Conservation (phyloP, 2,329 filamentous ascomycete species). For the Neonectria sp. region DNA sequence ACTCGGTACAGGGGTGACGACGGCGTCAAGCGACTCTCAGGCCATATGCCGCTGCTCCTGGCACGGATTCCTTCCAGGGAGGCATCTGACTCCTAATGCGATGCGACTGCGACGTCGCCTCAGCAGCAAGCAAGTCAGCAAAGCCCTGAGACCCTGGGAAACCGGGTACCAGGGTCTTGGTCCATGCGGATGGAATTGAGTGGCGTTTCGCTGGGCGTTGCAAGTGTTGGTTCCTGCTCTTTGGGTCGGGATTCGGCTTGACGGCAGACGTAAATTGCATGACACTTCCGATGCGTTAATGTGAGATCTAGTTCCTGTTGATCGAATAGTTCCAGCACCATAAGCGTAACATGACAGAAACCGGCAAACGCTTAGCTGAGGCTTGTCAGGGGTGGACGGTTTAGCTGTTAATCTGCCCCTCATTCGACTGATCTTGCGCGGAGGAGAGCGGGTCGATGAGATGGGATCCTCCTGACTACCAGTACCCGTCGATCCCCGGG, state of each 20-base stretch:
- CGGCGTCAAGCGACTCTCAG: slow-evolving; percentile 24
- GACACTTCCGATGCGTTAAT: slow-evolving; percentile 14
- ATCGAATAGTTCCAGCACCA: neutral
- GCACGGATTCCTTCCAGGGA: neutral
- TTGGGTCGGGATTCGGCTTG: neutral
- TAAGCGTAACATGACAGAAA: neutral
- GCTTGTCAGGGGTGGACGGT: slow-evolving; percentile 13
- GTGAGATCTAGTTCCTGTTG: neutral
- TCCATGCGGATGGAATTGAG: slow-evolving; percentile 8
- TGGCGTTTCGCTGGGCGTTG: slow-evolving; percentile 16
- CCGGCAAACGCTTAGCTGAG: neutral
- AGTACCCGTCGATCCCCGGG: slow-evolving; percentile 25
- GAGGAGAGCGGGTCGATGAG: slow-evolving; percentile 20
- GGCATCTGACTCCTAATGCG: slow-evolving; percentile 12
- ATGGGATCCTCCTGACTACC: slow-evolving; percentile 18
- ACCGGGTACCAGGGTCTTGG: slow-evolving; percentile 1
- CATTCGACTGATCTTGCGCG: slow-evolving; percentile 17
- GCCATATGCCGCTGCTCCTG: slow-evolving; percentile 10
- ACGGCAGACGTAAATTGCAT: neutral
- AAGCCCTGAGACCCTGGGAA: neutral
- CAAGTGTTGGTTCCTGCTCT: slow-evolving; percentile 3
- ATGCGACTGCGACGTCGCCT: slow-evolving; percentile 12
- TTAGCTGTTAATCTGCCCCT: slow-evolving; percentile 16
- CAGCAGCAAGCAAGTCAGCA: neutral
- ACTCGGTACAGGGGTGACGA: slow-evolving; percentile 18